Evolutionary conservation across 1,284 basidiomycete genomes (phyloP), one percentile per base, ranked within the genome.

Genomic region (Ganoderma resinaceum): DNA sequence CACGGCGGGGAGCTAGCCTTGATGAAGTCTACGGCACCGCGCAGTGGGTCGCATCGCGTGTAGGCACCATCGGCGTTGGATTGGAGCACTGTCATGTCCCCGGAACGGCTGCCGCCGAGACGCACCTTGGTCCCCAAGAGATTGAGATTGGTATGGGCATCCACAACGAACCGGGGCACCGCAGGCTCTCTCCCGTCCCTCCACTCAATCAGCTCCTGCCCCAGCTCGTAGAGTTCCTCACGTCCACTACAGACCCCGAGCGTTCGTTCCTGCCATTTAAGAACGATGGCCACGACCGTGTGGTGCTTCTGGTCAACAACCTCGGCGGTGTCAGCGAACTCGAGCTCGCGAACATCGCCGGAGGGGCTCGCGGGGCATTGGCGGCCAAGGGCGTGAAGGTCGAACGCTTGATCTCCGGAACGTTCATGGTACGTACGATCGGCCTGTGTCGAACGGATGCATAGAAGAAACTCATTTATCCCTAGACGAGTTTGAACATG

Each of bases 61-160:
- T 93, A 18, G 96, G 89, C 6, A 96, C 96, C 1, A 90, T 97
- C 70, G 97, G 96, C 57, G 92, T 93, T 60, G 95, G 94, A n/a
- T 86, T 97, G 57, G 95, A 96, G 59, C 96, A 98, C 80, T 95
- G 94, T 74, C 95, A 97, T 80, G 95, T 95, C 63, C 94, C 95
- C 7, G 95, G 95, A 23, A 96, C 95, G 1, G 89, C 88, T 0
- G 76, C 86, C 2, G 80, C 83, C 2, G 82, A 88, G 60, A 87
- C 87, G 2, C 87, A 91, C 76, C 83, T 97, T 8, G 82, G 82
- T 9, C 76, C 80, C 3, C 81, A 86, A 52, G 94, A 96, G 80
- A 88, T 95, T 63, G 95, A 97, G 79, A 91, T 97, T 66, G 95
- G 96, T 14, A 86, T 94, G 85, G 94, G 94, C 23, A 97, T 97